A percentile compares a stretch with the other conserved stretches of the same genome.
These are phyloP conservation scores for Exophiala viscosa DNA, from an alignment of 2,329 filamentous ascomycete genomes.

Conservation along the genomic window DNA sequence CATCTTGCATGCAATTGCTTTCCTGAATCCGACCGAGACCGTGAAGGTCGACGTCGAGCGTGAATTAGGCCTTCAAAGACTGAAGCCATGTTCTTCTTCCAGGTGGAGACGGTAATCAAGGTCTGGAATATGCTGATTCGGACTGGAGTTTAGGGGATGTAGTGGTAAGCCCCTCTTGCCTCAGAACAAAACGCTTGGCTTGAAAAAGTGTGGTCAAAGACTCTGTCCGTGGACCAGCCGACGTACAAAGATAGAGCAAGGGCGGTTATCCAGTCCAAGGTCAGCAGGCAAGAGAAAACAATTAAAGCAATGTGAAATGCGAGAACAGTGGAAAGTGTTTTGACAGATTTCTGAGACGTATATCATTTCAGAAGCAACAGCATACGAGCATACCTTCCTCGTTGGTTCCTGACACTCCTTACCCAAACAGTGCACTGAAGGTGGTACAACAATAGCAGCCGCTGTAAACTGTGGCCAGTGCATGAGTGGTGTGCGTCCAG, in stretches of 20 bases:
- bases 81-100: conserved; percentile 13
- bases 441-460: conserved; percentile 4
- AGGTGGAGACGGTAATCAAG: neutral
- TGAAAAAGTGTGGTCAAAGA: neutral
- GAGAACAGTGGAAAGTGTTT: neutral
- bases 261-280: conserved; percentile 1
- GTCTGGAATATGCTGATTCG: neutral
- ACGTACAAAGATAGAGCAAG: neutral
- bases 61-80: conserved; percentile 18
- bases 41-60: conserved; percentile 14
- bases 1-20: conserved; percentile 36
- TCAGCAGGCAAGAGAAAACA: neutral
- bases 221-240: neutral
- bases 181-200: neutral
- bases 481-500: neutral
- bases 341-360: neutral
- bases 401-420: neutral
- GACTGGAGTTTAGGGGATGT: neutral
- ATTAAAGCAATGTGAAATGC: neutral
- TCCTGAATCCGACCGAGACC: conserved; percentile 20
- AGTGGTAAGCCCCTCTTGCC: neutral
- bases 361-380: neutral
- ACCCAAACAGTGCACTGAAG: neutral
- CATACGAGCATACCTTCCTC: neutral
- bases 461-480: neutral